Base-by-base conservation (phyloP, 2,329 filamentous ascomycete species). In the Fusarium pseudoanthophilum region DNA sequence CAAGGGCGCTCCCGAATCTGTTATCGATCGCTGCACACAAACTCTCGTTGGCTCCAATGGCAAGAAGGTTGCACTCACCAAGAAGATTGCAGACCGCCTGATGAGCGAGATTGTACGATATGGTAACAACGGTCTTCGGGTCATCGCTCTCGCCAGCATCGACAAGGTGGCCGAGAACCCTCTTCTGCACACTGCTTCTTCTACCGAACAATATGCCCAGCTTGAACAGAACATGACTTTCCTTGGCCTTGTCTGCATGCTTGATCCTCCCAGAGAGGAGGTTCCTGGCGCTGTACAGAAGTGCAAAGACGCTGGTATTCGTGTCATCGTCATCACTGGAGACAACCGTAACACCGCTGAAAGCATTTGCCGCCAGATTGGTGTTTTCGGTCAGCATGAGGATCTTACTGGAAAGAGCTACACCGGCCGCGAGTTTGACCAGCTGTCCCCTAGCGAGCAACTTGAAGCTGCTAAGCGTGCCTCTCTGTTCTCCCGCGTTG, bases 261-360 rank as follows among this genome's bases (percentile, higher is more conserved):
- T 98, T 80, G 96, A 99, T 81, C 96, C 96, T 77, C 96, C 96
- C 78, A 94, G 96, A 42, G 93, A 94, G 53, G 96, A 99, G 84
- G 96, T 98, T 16, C 89, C 93, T 59, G 88, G 86, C 57, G 96
- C 96, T 53, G 97, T 99, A 78, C 87, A 88, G 79, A 93, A 97
- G 82, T 99, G 96, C 84, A 93, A 92, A 82, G 91, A 94, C 71
- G 96, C 96, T 76, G 96, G 96, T 76, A 98, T 99, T 78, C 93
- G 96, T 70, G 94, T 99, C 56, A 94, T 99, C 76, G 96, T 99
- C 74, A 98, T 99, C 83, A 99, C 96, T 60, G 96, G 96, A 79
- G 96, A 99, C 84, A 99, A 97, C 85, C 95, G 93, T 81, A 97
- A 97, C 85, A 99, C 96, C 7, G 96, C 96, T 14, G 96, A 99